A percentile compares a stretch with the other conserved stretches of the same genome.
phyloP scores from a whole-genome alignment of 257 asterid genomes.

The Ocimum tenuiflorum region DNA sequence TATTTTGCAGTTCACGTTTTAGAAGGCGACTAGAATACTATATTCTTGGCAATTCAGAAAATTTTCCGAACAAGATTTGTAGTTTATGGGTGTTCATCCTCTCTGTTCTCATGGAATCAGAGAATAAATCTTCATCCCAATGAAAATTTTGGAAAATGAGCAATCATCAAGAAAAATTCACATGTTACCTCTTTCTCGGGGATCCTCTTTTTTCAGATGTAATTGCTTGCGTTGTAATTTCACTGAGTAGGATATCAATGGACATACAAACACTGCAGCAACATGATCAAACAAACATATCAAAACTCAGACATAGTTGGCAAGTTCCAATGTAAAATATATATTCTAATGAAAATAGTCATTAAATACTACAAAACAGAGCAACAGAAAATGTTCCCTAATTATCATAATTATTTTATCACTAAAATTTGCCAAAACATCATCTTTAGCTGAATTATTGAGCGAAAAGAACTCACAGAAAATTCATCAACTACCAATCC shows the following conservation, averaged over 20 bases:
- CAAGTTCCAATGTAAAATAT: background rate
- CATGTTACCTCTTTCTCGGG: slow-evolving; percentile 50
- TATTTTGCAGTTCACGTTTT: too few species aligned
- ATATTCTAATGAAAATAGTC: too few species aligned
- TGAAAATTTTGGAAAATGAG: background rate
- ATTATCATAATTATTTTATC: too few species aligned
- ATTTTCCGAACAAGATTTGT: too few species aligned
- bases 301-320: background rate
- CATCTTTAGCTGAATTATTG: background rate
- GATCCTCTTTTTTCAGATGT: slow-evolving; percentile 31
- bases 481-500: background rate
- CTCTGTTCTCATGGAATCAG: too few species aligned
- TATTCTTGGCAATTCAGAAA: too few species aligned
- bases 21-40: too few species aligned
- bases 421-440: too few species aligned
- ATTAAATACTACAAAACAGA: too few species aligned
- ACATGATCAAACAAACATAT: slow-evolving; percentile 8
- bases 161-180: background rate
- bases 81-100: too few species aligned
- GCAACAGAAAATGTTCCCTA: background rate
- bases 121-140: too few species aligned
- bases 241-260: slow-evolving; percentile 32
- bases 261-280: slow-evolving; percentile 34
- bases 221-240: slow-evolving; percentile 31
- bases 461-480: background rate